These are phyloP conservation scores for Paramecium pentaurelia DNA, from an alignment of 73 alveolate genomes.

Conservation along the genomic window DNA sequence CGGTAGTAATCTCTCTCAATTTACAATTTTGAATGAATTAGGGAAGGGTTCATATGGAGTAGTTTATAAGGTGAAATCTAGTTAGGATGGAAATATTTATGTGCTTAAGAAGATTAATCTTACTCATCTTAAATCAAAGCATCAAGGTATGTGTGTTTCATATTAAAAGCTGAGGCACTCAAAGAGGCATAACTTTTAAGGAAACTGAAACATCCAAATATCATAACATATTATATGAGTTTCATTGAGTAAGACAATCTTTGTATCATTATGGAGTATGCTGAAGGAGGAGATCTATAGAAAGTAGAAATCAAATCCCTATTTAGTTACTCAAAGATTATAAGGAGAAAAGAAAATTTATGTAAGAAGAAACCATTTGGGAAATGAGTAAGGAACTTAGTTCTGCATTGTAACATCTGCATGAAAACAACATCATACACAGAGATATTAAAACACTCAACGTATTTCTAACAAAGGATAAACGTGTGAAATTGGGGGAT, in stretches of 20 bases:
- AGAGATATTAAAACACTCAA: constrained; percentile 95
- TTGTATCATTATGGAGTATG: constrained; percentile 96
- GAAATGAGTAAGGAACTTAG: constrained; percentile 81
- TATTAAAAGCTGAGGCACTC: constrained; percentile 65
- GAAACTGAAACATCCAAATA: constrained; percentile 86
- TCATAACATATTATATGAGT: constrained; percentile 82
- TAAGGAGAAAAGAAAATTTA: constrained; percentile 52
- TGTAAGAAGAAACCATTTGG: constrained; percentile 89
- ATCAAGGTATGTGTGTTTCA: constrained; percentile 68
- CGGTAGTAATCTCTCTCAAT: constrained; percentile 71
- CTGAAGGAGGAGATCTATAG: constrained; percentile 95
- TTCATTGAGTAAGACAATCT: constrained; percentile 89
- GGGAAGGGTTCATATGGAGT: constrained; percentile 95
- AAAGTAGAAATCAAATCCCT: constrained; percentile 57
- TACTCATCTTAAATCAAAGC: constrained; percentile 87
- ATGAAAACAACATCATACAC: constrained; percentile 89
- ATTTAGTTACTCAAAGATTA: constrained; percentile 50
- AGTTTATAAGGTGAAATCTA: constrained; percentile 83
- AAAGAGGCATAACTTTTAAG: constrained; percentile 90
- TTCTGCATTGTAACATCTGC: constrained; percentile 89
- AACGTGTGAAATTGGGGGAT: constrained; percentile 86
- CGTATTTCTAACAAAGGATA: constrained; percentile 76
- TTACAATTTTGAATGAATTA: constrained; percentile 79
- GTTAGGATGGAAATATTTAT: constrained; percentile 67
- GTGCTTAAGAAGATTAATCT: constrained; percentile 92